Evolutionary conservation across 2,329 filamentous ascomycete species (phyloP), one percentile per base, ranked within the genome.

Genomic region (Colletotrichum echinochloae): DNA sequence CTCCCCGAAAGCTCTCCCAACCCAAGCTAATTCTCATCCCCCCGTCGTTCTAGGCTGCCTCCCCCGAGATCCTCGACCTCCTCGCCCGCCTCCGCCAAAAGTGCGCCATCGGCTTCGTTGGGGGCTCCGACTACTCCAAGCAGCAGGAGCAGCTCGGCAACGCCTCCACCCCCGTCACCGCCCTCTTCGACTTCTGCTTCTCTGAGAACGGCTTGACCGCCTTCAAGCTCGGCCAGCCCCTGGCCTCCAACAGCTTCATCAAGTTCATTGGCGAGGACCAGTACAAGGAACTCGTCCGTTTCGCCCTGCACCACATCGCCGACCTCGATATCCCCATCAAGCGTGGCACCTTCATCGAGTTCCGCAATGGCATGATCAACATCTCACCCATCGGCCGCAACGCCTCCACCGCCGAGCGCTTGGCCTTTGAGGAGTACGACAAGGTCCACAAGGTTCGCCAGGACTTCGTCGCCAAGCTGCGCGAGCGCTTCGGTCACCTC

Each of bases 131-230:
- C 86, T 89, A 97, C 73, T 84, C 82, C 80, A 98, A 99, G 86
- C 96, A 98, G 84, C 94, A 98, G 83, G 96, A 98, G 83, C 95
- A 98, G 85, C 89, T 98, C 72, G 94, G 94, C 80, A 87, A 77
- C 64, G 79, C 89, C 5, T 80, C 88, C 68, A 81, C 83, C 35
- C 87, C 91, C 75, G 95, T 98, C 72, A 94, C 91, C 62, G 86
- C 89, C 72, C 90, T 98, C 77, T 99, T 99, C 86, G 96, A 99
- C 86, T 99, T 94, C 85, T 96, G 92, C 89, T 99, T 99, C 85
- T 87, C 94, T 70, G 96, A 99, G 86, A 99, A 99, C 84, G 96
- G 96, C 14, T 89, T 99, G 75, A 97, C 93, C 1, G 96, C 95
- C 52, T 97, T 88, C 87, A 94, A 94, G 78, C 84, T 95, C 78